These are phyloP conservation scores for Mucor racemosus DNA, from an alignment of 371 early-diverging fungal genomes.

Conservation along the genomic window DNA sequence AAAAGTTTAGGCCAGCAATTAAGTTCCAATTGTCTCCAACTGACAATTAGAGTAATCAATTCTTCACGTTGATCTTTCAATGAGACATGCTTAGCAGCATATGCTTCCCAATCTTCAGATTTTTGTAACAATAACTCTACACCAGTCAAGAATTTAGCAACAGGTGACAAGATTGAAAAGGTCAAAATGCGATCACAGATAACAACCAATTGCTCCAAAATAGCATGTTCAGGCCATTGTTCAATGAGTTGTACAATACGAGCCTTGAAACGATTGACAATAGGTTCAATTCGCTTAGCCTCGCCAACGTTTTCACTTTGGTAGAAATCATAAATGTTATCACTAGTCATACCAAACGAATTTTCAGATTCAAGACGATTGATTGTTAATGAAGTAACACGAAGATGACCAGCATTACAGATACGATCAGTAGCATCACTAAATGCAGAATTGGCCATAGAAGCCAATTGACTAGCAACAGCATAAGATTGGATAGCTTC, in stretches of 20 bases:
- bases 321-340: conserved; percentile 86
- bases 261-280: conserved; percentile 67
- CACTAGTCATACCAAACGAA: conserved; percentile 44
- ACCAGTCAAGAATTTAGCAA: conserved; percentile 90
- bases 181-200: conserved; percentile 73
- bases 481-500: conserved; percentile 41
- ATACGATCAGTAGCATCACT: conserved; percentile 27
- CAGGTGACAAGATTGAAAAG: conserved; percentile 83
- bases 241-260: conserved; percentile 68
- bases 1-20: conserved; percentile 90
- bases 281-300: conserved; percentile 66
- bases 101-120: conserved; percentile 94
- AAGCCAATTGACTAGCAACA: conserved; percentile 42
- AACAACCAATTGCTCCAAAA: conserved; percentile 73
- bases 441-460: conserved; percentile 43
- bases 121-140: conserved; percentile 86
- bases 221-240: conserved; percentile 93
- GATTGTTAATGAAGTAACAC: conserved; percentile 34
- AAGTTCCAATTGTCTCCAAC: conserved; percentile 93
- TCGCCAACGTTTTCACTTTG: conserved; percentile 79
- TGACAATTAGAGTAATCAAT: conserved; percentile 76
- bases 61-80: conserved; percentile 74
- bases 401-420: conserved; percentile 45
- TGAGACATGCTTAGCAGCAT: conserved; percentile 85
- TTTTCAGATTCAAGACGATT: conserved; percentile 45